Percentiles rank a stretch among this genome's conserved stretches.
Evolutionary conservation across 768 basidiomycete species (phyloP).

Genomic region (Tremella yokohamensis): DNA sequence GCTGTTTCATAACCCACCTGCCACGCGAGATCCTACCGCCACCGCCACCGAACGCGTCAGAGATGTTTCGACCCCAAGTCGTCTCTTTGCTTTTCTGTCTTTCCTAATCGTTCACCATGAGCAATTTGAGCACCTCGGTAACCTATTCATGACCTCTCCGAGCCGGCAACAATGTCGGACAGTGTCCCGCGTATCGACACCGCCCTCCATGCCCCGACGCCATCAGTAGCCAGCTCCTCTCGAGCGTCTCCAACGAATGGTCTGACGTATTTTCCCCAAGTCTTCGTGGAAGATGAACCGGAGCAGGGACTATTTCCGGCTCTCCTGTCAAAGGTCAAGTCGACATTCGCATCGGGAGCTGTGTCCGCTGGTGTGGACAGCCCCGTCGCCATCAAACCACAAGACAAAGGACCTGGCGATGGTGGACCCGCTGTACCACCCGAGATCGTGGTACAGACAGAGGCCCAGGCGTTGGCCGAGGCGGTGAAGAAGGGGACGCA

Average conservation of each 20-base stretch:
- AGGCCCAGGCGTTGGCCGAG: constrained; percentile 40
- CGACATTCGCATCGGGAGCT: constrained; percentile 27
- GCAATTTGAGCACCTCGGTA: too few relatives aligned
- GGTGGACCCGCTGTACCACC: neutral
- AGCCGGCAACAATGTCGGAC: too few relatives aligned
- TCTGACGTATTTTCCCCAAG: constrained; percentile 44
- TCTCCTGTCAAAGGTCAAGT: constrained; percentile 43
- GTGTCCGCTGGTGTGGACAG: neutral
- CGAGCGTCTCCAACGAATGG: constrained; percentile 18
- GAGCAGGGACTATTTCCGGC: constrained; percentile 43
- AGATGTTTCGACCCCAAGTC: too few relatives aligned
- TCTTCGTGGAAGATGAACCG: constrained; percentile 44
- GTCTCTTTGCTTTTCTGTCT: too few relatives aligned
- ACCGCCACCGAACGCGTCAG: too few relatives aligned
- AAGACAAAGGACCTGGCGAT: neutral
- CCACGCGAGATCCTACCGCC: too few relatives aligned
- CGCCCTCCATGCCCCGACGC: neutral
- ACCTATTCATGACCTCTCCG: too few relatives aligned
- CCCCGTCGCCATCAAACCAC: neutral
- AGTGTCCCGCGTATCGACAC: too few relatives aligned
- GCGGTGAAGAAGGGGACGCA: constrained; percentile 21
- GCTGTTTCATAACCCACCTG: too few relatives aligned
- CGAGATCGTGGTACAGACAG: constrained; percentile 20
- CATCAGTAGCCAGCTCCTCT: neutral
- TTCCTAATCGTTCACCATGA: too few relatives aligned